Conservation (phyloP, 2,329 filamentous ascomycete genomes). For the Monilinia vaccinii-corymbosi region DNA sequence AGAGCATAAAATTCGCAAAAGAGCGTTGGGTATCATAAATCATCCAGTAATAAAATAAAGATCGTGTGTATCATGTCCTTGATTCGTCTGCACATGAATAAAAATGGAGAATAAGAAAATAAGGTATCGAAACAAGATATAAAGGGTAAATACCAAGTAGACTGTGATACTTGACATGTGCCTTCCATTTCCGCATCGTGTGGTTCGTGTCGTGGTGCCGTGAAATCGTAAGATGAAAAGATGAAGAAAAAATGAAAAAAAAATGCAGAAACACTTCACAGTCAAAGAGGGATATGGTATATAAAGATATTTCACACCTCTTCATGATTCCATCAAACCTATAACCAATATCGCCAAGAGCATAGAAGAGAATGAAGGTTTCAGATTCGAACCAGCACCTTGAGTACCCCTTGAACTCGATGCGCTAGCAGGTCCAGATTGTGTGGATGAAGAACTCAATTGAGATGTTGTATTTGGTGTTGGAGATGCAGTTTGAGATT, state of each 20-base stretch:
- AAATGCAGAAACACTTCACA: not conserved
- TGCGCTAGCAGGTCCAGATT: not conserved
- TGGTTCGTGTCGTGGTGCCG: not conserved
- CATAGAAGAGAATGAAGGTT: not conserved
- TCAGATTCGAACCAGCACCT: not conserved
- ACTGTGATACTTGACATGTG: not conserved
- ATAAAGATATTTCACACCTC: not conserved
- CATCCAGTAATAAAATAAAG: not conserved
- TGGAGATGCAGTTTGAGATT: not conserved
- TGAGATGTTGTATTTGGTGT: not conserved
- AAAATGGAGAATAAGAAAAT: not conserved
- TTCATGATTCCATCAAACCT: not conserved
- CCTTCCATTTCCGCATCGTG: no score
- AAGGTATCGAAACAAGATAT: not conserved
- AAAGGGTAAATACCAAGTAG: not conserved
- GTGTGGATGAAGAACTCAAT: not conserved
- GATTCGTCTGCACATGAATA: not conserved
- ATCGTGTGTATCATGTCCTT: not conserved
- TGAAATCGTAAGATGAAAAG: not conserved
- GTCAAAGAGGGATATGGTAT: not conserved
- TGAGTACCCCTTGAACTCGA: not conserved
- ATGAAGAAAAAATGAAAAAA: no score
- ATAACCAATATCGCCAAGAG: not conserved
- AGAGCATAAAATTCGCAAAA: not conserved
- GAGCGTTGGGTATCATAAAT: not conserved